Evolutionary conservation across 2,329 filamentous ascomycete genomes (phyloP).

Genomic region (Colletotrichum euphorbiae): DNA sequence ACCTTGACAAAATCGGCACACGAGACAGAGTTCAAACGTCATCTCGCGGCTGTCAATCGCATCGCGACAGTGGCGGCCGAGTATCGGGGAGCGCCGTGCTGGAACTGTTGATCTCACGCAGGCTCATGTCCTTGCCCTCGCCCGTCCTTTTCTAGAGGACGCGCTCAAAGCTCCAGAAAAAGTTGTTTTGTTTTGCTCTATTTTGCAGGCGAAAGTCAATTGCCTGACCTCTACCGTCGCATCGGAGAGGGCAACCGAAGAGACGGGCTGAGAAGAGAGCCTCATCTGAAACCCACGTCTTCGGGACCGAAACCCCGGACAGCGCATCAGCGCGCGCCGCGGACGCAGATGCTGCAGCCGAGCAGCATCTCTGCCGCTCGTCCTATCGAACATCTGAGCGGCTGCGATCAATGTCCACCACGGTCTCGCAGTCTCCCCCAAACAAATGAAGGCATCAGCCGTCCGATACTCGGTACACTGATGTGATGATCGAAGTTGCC

Average conservation of each 20-base stretch:
- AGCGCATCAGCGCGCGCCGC: not conserved
- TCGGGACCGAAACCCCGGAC: constrained; percentile 25
- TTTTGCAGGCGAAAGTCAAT: constrained; percentile 32
- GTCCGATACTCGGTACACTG: constrained; percentile 20
- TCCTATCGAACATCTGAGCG: constrained; percentile 8
- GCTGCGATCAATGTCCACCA: constrained; percentile 6
- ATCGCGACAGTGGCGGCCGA: not conserved
- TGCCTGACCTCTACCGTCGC: not conserved
- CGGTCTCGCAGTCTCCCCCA: not conserved
- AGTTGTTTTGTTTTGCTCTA: not conserved
- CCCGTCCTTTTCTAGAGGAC: not conserved
- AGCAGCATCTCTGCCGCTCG: constrained; percentile 7
- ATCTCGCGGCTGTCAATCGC: not conserved
- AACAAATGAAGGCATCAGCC: not conserved
- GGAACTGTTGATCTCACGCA: constrained; percentile 3
- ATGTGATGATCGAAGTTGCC: constrained; percentile 6
- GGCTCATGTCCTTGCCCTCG: constrained; percentile 11
- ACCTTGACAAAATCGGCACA: not conserved
- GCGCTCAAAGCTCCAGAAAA: constrained; percentile 1
- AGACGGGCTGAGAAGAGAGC: not conserved
- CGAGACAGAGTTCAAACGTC: not conserved
- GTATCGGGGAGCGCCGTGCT: not conserved
- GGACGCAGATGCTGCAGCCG: constrained; percentile 10
- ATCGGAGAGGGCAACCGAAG: not conserved
- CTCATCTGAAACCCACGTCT: constrained; percentile 23